Evolutionary conservation across 2,329 filamentous ascomycete genomes (phyloP), one percentile per base, ranked within the genome.

Genomic region (Colletotrichum sp.): DNA sequence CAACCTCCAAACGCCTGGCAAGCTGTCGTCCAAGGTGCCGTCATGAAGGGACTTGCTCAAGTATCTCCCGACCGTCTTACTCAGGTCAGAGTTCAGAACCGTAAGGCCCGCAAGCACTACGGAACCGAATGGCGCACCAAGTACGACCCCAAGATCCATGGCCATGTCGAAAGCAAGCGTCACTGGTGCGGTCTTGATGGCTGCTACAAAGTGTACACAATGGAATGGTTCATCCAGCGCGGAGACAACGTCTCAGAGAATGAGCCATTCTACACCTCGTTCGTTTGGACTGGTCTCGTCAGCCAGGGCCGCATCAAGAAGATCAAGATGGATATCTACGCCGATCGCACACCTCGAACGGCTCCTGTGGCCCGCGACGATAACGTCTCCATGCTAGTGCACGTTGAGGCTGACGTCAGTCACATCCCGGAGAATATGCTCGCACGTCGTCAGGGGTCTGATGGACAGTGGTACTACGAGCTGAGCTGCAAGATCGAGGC

Each of bases 61-160:
- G 80, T 79, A 34, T 81, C 82, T 2, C 83, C 85, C 0, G 82
- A 84, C 10, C 78, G 80, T 13, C 82, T 83, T 32, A 84, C 83
- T 13, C 80, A 82, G 67, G 84, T 88, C 65, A 82, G 81, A 65
- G 81, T 88, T 34, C 82, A 83, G 76, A 85, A 86, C 44, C 88
- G 94, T 59, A 92, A 94, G 83, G 92, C 93, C 57, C 89, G 94
- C 78, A 94, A 93, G 90, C 92, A 95, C 82, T 96, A 96, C 81
- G 95, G 95, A 26, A 96, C 94, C 5, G 94, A 92, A 30, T 96
- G 96, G 84, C 94, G 94, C 0, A 96, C 94, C 0, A 93, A 95
- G 0, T 96, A 95, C 82, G 94, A 96, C 78, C 93, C 94, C 81
- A 89, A 90, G 63, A 94, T 93, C 81, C 95, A 96, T 83, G 87